Base-by-base conservation (phyloP, 768 basidiomycete species). In the Calocera viscosa region DNA sequence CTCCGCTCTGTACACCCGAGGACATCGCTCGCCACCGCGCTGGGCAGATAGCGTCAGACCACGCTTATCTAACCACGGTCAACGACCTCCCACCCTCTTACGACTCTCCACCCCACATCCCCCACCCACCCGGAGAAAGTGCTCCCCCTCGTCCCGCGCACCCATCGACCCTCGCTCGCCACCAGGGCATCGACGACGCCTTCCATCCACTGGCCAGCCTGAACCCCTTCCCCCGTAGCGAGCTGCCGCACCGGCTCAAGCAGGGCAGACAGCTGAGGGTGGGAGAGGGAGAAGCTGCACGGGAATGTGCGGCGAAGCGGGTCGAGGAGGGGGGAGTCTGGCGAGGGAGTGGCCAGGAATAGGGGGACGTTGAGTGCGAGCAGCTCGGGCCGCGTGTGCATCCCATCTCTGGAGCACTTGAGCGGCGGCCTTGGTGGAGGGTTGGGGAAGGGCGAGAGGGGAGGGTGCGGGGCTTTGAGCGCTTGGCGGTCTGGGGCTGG, bases 291-390 rank as follows among this genome's bases (percentile, higher is more conserved):
- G 72, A 86, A 85, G 19, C 78, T 73, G 72, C 88, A 90, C 1
- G 88, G 88, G 71, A 89, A 89, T 3, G 82, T 81, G 32, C 69
- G 73, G 34, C 77, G 72, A 71, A 89, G 80, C 0, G 77, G 73
- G 0, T 71, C 70, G 26, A 90, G 78, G 2, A 78, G 67, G 2
- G 81, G 77, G 0, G 83, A 81, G 12, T 76, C 71, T 3, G 72
- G 68, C 14, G 79, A 79, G 72, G 89, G 87, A 17, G 88, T 88
- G 11, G 89, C 82, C 66, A 89, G 79, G 75, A 82, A 90, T 40
- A 90, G 71, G 0, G 86, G 86, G 3, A 77, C 78, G 70, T 87
- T 87, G 64, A 88, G 77, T 0, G 69, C 71, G 19, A 68, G 67
- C 2, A 81, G 77, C 14, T 71, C 67, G 1, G 71, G 67, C 1